phyloP scores from a whole-genome alignment of 2,329 filamentous ascomycete genomes.

The Colletotrichum costaricense region DNA sequence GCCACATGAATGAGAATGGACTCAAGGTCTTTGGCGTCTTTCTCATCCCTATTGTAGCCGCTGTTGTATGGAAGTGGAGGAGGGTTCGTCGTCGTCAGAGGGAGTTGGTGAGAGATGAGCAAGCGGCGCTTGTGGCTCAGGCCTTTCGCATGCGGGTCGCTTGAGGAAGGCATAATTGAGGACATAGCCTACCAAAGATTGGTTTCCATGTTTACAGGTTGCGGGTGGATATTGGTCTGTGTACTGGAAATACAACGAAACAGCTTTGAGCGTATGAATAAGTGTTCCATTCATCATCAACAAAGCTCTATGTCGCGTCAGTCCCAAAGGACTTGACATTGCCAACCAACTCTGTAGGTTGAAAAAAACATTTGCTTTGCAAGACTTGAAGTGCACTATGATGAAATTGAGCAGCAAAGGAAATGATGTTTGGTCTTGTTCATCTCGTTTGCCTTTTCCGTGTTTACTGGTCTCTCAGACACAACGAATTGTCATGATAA shows the following conservation, averaged over 20 bases:
- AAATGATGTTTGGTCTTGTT: too few species aligned
- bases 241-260: not conserved
- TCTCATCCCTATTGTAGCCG: not conserved
- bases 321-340: too few species aligned
- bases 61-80: conserved; percentile 11
- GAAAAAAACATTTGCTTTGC: too few species aligned
- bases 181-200: not conserved
- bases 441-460: too few species aligned
- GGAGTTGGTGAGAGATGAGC: not conserved
- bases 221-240: not conserved
- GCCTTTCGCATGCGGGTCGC: not conserved
- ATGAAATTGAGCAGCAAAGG: too few species aligned
- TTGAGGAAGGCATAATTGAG: not conserved
- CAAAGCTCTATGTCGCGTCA: too few species aligned
- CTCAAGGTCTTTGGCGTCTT: conserved; percentile 10
- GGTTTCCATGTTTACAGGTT: not conserved
- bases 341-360: too few species aligned
- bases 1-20: not conserved
- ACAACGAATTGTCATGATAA: too few species aligned
- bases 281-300: too few species aligned
- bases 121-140: not conserved
- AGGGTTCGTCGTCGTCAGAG: not conserved
- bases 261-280: not conserved
- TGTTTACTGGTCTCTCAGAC: too few species aligned
- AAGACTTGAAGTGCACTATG: too few species aligned